Base-by-base conservation (phyloP, 2,329 filamentous ascomycete genomes). In the Ampelomyces quisqualis region DNA sequence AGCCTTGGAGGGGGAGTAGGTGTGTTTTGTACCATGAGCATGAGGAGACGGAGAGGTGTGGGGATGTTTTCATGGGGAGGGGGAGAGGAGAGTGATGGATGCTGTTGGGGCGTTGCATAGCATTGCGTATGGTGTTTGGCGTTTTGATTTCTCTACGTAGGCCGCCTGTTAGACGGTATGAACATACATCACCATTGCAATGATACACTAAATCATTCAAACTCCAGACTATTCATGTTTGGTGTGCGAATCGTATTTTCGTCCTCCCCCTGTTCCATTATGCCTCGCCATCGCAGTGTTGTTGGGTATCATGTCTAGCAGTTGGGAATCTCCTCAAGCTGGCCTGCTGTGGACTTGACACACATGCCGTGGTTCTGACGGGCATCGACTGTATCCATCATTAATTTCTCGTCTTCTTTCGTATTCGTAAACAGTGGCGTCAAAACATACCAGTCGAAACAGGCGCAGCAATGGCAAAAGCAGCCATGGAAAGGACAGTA, bases 11-110 rank as follows among this genome's bases (percentile, higher is more conserved):
- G 27, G 63, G 62, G 18, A 54, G 53, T 35, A 49, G 64, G 46
- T 69, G 67, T 55, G 43, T 39, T 34, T 46, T 67, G 31, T 69
- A 69, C 49, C 65, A 69, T 51, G 66, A 69, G 49, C 67, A 69
- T 55, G 47, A 47, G 18, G 61, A 68, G 51, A 68, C 65, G 45
- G 57, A 65, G 39, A 47, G 47, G 24, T 68, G 65, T 52, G 58
- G 49, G 9, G 60, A 67, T 43, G 42, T 62, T 2, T 59, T 64
- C 28, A 43, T 63, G 53, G 62, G 62, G 14, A 46, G 53, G 32
- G 32, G 29, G 17, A n/a, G 17, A 11, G 29, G 29, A 17, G 29
- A 31, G 29, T 19, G 17, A 31, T 11, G 29, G 3, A 11, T 11
- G 17, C n/a, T 24, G 9, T 24, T 8, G 6, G 22, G 22, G 6